Conservation (phyloP, 371 early-diverging fungal genomes). For the Lichtheimia ramosa region DNA sequence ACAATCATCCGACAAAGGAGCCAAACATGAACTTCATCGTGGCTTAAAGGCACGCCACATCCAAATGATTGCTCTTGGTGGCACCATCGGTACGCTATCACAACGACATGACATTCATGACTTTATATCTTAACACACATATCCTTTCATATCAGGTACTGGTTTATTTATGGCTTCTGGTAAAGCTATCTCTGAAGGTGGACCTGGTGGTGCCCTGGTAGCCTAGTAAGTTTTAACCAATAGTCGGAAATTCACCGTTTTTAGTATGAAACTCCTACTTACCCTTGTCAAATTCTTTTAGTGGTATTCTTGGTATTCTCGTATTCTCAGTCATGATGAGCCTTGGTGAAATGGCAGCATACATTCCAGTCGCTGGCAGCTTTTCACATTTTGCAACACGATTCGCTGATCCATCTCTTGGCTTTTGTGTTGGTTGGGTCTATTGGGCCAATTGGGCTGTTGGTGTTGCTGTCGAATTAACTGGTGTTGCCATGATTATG, state of each 20-base stretch:
- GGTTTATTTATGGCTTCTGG: slow-evolving; percentile 92
- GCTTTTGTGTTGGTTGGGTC: slow-evolving; percentile 76
- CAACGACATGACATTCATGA: neutral
- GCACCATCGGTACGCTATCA: slow-evolving; percentile 51
- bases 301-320: slow-evolving; percentile 69
- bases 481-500: slow-evolving; percentile 79
- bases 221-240: slow-evolving; percentile 48
- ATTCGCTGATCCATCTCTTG: slow-evolving; percentile 82
- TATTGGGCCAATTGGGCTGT: slow-evolving; percentile 89
- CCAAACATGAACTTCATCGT: slow-evolving; percentile 29
- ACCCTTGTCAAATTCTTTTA: neutral
- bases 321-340: slow-evolving; percentile 83
- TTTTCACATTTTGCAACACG: slow-evolving; percentile 84
- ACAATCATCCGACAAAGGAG: neutral
- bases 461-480: slow-evolving; percentile 78
- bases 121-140: neutral
- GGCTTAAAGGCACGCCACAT: slow-evolving; percentile 56
- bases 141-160: slow-evolving; percentile 61
- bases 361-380: slow-evolving; percentile 81
- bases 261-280: neutral
- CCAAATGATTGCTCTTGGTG: slow-evolving; percentile 66
- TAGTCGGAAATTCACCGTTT: neutral
- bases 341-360: slow-evolving; percentile 87
- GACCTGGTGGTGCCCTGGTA: slow-evolving; percentile 70
- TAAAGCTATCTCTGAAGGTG: slow-evolving; percentile 70